Percentiles rank a stretch among this genome's conserved stretches.
Conservation (phyloP, 148 eudicot species). For the Arbutus unedo region DNA sequence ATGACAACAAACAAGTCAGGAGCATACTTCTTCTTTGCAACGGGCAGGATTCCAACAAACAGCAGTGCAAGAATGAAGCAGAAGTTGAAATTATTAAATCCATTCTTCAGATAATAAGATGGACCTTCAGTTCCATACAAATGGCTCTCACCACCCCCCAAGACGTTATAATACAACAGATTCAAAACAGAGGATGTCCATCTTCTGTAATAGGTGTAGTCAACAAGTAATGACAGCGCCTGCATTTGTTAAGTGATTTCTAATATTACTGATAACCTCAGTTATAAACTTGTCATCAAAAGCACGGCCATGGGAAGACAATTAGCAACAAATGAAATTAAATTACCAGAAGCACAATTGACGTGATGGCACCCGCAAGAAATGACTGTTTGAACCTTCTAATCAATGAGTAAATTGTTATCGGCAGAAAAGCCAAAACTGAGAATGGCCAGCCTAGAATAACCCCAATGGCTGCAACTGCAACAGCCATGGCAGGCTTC, state of each 20-base stretch:
- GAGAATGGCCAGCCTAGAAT: slow-evolving; percentile 97
- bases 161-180: slow-evolving; percentile 75
- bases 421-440: slow-evolving; percentile 84
- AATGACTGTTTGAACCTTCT: slow-evolving; percentile 67
- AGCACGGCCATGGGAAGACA: not conserved
- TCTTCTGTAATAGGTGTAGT: slow-evolving; percentile 64
- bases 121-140: slow-evolving; percentile 95
- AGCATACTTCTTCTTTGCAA: slow-evolving; percentile 67
- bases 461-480: slow-evolving; percentile 77
- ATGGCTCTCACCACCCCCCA: slow-evolving; percentile 98
- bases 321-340: not conserved
- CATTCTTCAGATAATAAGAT: slow-evolving; percentile 74
- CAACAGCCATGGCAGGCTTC: slow-evolving; percentile 71
- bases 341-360: slow-evolving; percentile 66
- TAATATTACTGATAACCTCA: not conserved
- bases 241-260: slow-evolving; percentile 22
- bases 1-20: slow-evolving; percentile 69
- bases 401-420: slow-evolving; percentile 65
- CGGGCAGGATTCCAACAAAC: slow-evolving; percentile 61
- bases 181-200: slow-evolving; percentile 97
- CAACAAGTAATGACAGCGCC: slow-evolving; percentile 75
- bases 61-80: slow-evolving; percentile 81
- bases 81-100: slow-evolving; percentile 90
- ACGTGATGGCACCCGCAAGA: slow-evolving; percentile 60
- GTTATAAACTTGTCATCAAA: not conserved